A percentile compares a stretch with the other conserved stretches of the same genome.
These are phyloP conservation scores for Sporobolomyces phaffii DNA, from an alignment of 768 basidiomycete species.

Conservation along the genomic window DNA sequence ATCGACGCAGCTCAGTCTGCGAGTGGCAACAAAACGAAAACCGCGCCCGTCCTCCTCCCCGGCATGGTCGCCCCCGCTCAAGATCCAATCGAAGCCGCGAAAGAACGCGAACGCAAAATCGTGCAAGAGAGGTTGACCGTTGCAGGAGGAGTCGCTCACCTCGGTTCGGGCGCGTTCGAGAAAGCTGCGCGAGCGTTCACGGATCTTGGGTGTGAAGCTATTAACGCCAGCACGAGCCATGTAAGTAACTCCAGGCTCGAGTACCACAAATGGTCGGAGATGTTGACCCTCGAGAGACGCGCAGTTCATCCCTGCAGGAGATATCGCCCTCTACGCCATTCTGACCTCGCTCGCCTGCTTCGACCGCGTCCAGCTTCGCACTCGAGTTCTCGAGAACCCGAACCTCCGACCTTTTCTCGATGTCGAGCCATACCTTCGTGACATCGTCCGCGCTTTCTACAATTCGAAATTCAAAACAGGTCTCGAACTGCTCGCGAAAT, in stretches of 20 bases:
- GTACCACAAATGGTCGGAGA: neutral
- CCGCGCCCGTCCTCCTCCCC: slow-evolving; percentile 37
- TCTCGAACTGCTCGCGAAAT: slow-evolving; percentile 64
- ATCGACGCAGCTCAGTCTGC: slow-evolving; percentile 55
- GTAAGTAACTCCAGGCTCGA: neutral
- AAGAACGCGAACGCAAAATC: slow-evolving; percentile 59
- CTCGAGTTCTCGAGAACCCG: slow-evolving; percentile 59
- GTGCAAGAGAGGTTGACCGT: slow-evolving; percentile 74
- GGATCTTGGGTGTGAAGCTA: slow-evolving; percentile 36
- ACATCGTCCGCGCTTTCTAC: slow-evolving; percentile 79
- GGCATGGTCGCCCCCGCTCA: slow-evolving; percentile 42
- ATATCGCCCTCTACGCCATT: slow-evolving; percentile 80
- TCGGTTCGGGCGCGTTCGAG: slow-evolving; percentile 68
- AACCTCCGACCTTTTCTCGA: slow-evolving; percentile 69
- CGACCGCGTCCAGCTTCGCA: slow-evolving; percentile 63
- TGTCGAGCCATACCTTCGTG: slow-evolving; percentile 77
- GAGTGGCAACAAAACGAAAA: neutral
- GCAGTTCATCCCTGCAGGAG: slow-evolving; percentile 69
- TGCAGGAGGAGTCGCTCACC: slow-evolving; percentile 67
- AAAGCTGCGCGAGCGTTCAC: slow-evolving; percentile 68
- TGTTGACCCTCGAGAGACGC: no score
- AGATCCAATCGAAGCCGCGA: slow-evolving; percentile 47
- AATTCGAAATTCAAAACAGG: slow-evolving; percentile 77
- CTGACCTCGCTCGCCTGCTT: slow-evolving; percentile 76
- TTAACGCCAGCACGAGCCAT: neutral